phyloP scores from a whole-genome alignment of 148 eudicot genomes.

The Arbutus unedo region DNA sequence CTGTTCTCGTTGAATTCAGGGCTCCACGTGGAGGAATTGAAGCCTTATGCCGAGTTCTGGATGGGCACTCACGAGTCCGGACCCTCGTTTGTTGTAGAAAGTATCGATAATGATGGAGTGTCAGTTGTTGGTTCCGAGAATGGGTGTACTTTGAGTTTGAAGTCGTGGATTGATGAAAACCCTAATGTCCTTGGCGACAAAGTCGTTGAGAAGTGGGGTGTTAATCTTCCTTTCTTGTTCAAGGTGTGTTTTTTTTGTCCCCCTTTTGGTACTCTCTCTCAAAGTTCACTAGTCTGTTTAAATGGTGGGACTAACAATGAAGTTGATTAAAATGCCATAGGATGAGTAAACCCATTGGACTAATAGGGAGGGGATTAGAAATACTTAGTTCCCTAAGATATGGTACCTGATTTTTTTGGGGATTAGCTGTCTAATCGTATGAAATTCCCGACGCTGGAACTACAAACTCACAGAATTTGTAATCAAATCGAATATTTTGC shows the following conservation, averaged over 20 bases:
- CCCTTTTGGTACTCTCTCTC: not conserved
- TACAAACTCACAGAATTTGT: too few species aligned
- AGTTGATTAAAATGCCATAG: not conserved
- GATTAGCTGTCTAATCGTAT: too few species aligned
- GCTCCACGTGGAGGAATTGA: slow-evolving; percentile 32
- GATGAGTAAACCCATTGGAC: not conserved
- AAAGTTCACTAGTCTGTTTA: too few species aligned
- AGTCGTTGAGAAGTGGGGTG: slow-evolving; percentile 3
- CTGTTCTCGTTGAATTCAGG: slow-evolving; percentile 49
- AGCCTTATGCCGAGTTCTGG: slow-evolving; percentile 89
- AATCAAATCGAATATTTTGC: too few species aligned
- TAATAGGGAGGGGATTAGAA: not conserved
- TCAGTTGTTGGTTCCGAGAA: slow-evolving; percentile 40
- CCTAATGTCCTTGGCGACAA: slow-evolving; percentile 66
- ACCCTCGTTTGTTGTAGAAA: slow-evolving; percentile 50
- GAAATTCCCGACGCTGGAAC: too few species aligned
- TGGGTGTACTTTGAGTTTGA: slow-evolving; percentile 67
- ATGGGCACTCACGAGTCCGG: slow-evolving; percentile 98
- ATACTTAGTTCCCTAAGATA: too few species aligned
- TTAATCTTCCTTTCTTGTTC: slow-evolving; percentile 80
- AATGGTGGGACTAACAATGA: too few species aligned
- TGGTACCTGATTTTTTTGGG: too few species aligned
- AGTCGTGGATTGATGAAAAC: slow-evolving; percentile 67
- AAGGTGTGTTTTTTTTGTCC: slow-evolving; percentile 44
- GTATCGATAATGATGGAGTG: slow-evolving; percentile 14